A percentile compares a stretch with the other conserved stretches of the same genome.
Evolutionary conservation across 2,329 filamentous ascomycete genomes (phyloP).

Genomic region (Exophiala mesophila): DNA sequence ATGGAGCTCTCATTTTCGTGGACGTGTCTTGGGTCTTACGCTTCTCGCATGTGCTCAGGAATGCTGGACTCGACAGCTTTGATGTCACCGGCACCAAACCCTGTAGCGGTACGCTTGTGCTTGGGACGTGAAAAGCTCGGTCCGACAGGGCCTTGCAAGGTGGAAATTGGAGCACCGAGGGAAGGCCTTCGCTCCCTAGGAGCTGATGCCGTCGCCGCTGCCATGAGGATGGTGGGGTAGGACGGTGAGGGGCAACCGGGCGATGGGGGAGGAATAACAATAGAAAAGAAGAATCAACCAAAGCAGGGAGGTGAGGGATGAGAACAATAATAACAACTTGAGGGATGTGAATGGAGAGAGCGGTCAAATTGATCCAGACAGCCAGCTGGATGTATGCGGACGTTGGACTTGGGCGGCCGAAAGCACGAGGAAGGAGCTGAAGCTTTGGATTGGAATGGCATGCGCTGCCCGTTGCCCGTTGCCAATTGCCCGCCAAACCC

Average conservation of each 20-base stretch:
- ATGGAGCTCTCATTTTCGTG: too few species aligned
- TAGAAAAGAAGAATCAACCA: slow-evolving; percentile 17
- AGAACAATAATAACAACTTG: slow-evolving; percentile 23
- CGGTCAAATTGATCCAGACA: slow-evolving; percentile 5
- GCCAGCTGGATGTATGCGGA: not conserved
- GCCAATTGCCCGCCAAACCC: too few species aligned
- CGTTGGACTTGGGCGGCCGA: not conserved
- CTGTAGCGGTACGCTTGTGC: slow-evolving; percentile 94
- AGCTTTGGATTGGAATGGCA: slow-evolving; percentile 1
- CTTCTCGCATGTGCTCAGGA: slow-evolving; percentile 79
- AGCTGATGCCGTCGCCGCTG: slow-evolving; percentile 27
- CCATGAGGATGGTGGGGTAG: slow-evolving; percentile 3
- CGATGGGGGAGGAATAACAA: slow-evolving; percentile 5
- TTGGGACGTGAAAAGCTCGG: slow-evolving; percentile 85
- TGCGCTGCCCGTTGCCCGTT: not conserved
- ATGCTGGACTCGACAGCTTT: slow-evolving; percentile 89
- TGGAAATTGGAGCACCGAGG: slow-evolving; percentile 73
- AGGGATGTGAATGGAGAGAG: slow-evolving; percentile 3
- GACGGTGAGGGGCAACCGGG: not conserved
- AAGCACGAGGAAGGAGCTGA: slow-evolving; percentile 3
- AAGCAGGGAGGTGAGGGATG: slow-evolving; percentile 16
- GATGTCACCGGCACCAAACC: slow-evolving; percentile 85
- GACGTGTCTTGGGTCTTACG: too few species aligned
- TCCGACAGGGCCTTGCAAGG: slow-evolving; percentile 80
- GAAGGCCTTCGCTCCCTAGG: slow-evolving; percentile 75